Conservation (phyloP, 2,329 filamentous ascomycete species). For the Colletotrichum simmondsii region DNA sequence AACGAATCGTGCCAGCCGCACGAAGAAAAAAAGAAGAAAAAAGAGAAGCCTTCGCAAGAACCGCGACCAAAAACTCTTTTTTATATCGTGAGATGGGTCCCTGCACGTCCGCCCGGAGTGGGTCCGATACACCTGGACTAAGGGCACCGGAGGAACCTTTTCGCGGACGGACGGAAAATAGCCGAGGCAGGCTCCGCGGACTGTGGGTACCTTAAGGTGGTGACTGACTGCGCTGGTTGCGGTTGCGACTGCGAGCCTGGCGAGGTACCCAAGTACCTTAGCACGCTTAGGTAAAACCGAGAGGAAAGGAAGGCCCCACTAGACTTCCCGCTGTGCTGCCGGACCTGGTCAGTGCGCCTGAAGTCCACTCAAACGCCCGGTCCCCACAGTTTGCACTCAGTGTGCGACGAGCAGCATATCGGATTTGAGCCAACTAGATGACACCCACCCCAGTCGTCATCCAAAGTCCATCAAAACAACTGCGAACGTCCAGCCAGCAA, state of each 20-base stretch:
- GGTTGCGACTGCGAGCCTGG: too few species aligned
- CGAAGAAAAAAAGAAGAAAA: slow-evolving; percentile 71
- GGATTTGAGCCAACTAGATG: slow-evolving; percentile 30
- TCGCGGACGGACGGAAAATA: background rate
- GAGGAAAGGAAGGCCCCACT: too few species aligned
- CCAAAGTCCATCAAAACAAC: slow-evolving; percentile 18
- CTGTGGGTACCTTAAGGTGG: too few species aligned
- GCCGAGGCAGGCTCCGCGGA: background rate
- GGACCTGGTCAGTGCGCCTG: slow-evolving; percentile 12
- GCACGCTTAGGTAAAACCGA: too few species aligned
- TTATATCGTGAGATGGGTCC: slow-evolving; percentile 25
- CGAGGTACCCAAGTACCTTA: too few species aligned
- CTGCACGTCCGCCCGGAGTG: slow-evolving; percentile 18
- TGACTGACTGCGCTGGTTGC: background rate
- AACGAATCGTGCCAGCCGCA: slow-evolving; percentile 77
- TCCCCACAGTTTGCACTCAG: slow-evolving; percentile 29
- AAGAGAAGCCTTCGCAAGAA: slow-evolving; percentile 38
- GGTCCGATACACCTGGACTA: background rate
- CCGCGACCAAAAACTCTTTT: slow-evolving; percentile 20
- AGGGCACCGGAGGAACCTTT: background rate
- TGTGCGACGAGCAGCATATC: slow-evolving; percentile 22
- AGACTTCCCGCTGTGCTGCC: background rate
- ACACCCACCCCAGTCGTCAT: slow-evolving; percentile 13
- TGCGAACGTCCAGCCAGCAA: background rate
- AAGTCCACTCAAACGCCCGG: background rate